Base-by-base conservation (phyloP, 1,284 basidiomycete species). In the Boletus smithii region DNA sequence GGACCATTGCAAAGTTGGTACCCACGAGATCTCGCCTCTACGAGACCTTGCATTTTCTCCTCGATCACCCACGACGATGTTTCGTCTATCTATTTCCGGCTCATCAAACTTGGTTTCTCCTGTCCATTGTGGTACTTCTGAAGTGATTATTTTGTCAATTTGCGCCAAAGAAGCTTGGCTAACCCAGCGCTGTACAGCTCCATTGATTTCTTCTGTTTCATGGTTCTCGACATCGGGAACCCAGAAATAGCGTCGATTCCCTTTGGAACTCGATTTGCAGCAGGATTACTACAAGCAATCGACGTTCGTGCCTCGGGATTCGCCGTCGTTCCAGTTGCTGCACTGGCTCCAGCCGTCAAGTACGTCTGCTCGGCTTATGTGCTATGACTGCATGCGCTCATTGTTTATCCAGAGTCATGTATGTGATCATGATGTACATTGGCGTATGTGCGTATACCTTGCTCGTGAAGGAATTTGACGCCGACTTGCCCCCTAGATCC, bases 21-120 rank as follows among this genome's bases (percentile, higher is more conserved):
- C 81, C 83, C 1, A 62, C 63, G 8, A 58, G 62, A 0, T 91
- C 88, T 8, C 77, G 82, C 1, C 58, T 80, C 0, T 76, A 83
- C 49, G 91, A 97, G 69, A 93, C 93, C 0, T 72, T 97, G 2
- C 84, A 85, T 49, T 99, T 99, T 67, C 75, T 99, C 6, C 79
- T 99, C 16, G 94, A 98, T 62, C 95, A 98, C 62, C 95, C 95
- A n/a, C 81, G 95, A 20, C 81, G 95, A 54, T 93, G 95, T 70
- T 98, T 92, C 63, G 83, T 95, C 34, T 95, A 97, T 66, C 79
- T 99, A 7, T 98, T 99, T 61, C 95, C 95, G 0, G 86, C 91
- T 0, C 90, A 93, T 55, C 94, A 98, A 64, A 98, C 95, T 2
- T 95, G 93, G 91, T 91, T 95, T 58, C 78, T 97, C 13, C 55